Base-by-base conservation (phyloP, 2,329 filamentous ascomycete species). In the Pestalotiopsis sp. region DNA sequence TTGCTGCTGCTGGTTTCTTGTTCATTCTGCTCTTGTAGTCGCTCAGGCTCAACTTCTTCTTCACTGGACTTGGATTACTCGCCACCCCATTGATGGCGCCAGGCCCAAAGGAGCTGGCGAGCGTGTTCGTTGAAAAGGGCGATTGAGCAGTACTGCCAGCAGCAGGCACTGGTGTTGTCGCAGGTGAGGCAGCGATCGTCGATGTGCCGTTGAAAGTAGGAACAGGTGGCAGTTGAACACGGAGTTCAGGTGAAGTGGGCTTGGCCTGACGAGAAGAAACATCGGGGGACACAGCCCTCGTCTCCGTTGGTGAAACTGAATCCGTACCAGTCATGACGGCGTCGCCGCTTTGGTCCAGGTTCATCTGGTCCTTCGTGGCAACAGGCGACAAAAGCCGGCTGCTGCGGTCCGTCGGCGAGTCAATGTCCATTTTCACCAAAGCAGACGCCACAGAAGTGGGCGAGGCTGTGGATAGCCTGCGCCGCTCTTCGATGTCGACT, bases 1-100 rank as follows among this genome's bases (percentile, higher is more conserved):
- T 74, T 17, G 17, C 17, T 2, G 77, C 70, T 1, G 77, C 77
- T 11, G 83, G 81, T 70, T 82, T 83, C 75, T 89, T 90, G 74
- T 85, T 87, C 65, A 87, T 82, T 71, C 86, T 88, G 76, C 88
- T 89, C 9, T 84, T 87, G 74, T 92, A 92, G 74, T 91, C 90
- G 73, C 89, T 91, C 2, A 91, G 77, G 71, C 88, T 91, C 49
- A 92, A 80, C 77, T 91, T 91, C 83, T 92, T 91, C 79, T 90
- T 91, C 39, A 89, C 81, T 2, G 90, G 89, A 70, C 88, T 91
- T 2, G 88, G 87, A 25, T 84, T 83, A 11, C 82, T 82, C 5
- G 77, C 77, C 9, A 81, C 72, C 14, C 85, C 83, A 68, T 86
- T 87, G 41, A 82, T 74, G 0, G 79, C 73, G 0, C 59, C 57